Evolutionary conservation across 192 early-diverging fungal genomes (phyloP), one percentile per base, ranked within the genome.

Genomic region (Phycomyces blakesleeanus): DNA sequence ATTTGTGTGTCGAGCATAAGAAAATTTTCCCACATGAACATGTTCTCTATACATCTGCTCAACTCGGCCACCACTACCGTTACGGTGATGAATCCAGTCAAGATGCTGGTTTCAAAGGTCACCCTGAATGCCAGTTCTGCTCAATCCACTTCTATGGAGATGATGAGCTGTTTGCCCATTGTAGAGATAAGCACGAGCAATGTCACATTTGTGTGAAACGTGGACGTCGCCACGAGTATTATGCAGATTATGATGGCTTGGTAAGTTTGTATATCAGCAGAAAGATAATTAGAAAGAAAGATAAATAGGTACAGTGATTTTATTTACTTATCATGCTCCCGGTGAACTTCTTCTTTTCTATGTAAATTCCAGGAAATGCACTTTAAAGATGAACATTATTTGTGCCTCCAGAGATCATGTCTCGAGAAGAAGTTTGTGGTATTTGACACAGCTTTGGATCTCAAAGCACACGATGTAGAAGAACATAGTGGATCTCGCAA

Each of bases 391-490:
- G 89, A 91, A 18, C 96, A 98, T 66, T 90, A 79, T 66, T 71
- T 87, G 16, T 98, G 96, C 73, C 72, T 74, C 57, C 76, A 95
- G 20, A 78, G 81, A 8, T 79, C 86, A 40, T 98, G 96, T 72
- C 61, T 95, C 51, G 95, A 94, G 44, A 85, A 90, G 71, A 98
- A 98, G 80, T 98, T 98, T 87, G 84, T 98, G 22, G 96, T 98
- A 2, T 98, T 98, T 81, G 87, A 81, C 34, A 85, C 91, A 14
- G 87, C 93, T n/a, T 83, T 98, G 57, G 96, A 98, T 73, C 67
- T 98, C 37, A 89, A 90, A 67, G 89, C 84, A 11, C 96, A 98
- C 69, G 86, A 93, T 56, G 88, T 93, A 49, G 72, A 74, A 37
- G 65, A 54, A 38, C 78, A 79, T 47, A 72, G 72, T 10, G 69